A percentile compares a stretch with the other conserved stretches of the same genome.
These are phyloP conservation scores for Cyclostephanos invisitatus DNA, from an alignment of 108 stramenopile species.

Conservation along the genomic window DNA sequence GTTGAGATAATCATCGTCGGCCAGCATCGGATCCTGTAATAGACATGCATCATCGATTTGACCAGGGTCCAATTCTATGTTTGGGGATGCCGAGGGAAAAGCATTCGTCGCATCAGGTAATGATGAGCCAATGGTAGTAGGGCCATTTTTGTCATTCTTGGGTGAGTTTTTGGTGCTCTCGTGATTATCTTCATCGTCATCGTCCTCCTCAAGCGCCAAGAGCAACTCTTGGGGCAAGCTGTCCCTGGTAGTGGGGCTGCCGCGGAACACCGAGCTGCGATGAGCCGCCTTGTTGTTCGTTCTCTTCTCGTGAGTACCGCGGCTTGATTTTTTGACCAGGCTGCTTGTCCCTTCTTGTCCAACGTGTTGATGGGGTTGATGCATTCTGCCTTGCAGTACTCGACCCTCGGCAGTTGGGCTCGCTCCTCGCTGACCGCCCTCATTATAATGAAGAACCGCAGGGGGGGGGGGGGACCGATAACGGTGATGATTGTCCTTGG, in stretches of 20 bases:
- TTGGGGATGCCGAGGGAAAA: not conserved
- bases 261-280: conserved; percentile 21
- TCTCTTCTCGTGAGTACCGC: not conserved
- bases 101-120: not conserved
- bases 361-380: not conserved
- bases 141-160: not conserved
- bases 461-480: not conserved
- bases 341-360: not conserved
- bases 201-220: conserved; percentile 25
- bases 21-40: conserved; percentile 16
- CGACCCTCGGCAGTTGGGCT: not conserved
- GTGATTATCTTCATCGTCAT: not conserved
- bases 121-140: not conserved
- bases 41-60: conserved; percentile 32
- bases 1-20: conserved; percentile 25
- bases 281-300: not conserved
- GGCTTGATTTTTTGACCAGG: not conserved
- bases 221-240: conserved; percentile 24
- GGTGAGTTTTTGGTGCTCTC: not conserved
- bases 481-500: conserved; percentile 14
- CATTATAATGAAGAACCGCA: not conserved
- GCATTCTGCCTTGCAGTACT: not conserved
- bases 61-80: not conserved
- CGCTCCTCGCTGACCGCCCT: conserved; percentile 1
- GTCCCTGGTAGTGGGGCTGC: conserved; percentile 10